Evolutionary conservation across 257 asterid genomes (phyloP), one percentile per base, ranked within the genome.

Genomic region (Solanum phureja): DNA sequence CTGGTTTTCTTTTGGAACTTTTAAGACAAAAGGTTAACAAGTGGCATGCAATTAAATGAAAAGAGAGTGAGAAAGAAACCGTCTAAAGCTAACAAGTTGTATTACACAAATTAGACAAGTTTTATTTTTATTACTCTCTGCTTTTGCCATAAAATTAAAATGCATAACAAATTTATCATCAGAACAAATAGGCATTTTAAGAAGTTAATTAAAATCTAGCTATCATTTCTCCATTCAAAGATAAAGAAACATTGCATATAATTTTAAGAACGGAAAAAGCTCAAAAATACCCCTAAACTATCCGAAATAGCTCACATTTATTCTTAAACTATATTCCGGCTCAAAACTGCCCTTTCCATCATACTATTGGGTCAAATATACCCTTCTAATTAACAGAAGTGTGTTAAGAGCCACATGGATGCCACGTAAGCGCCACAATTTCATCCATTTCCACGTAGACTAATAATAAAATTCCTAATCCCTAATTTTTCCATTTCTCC

Each of bases 41-140:
- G 95, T 95, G 95, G 91, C 94, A 71, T 11, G 89, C 96, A 94
- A 83, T n/a, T n/a, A n/a, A 11, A 60, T 23, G 4, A 23, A 23
- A 0, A 40, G 49, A 73, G 5, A 21, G 23, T 4, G 71, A n/a
- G 23, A 3, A 11, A 64, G 3, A 64, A 60, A 60, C 14, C 14
- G 7, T 9, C 31, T 62, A 62, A 62, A 62, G 71, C 16, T 23
- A 62, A 5, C 31, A 62, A 62, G 16, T 62, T 62, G 71, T 62
- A n/a, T 62, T 62, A 4, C 31, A 62, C 31, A 62, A 62, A 23
- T 62, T 62, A 3, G 11, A 58, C 64, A 58, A 19, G 5, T 21
- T 58, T 58, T 58, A 58, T 21, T 58, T 58, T 62, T 62, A n/a
- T 62, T 62, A 24, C 71, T 62, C 71, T 62, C 33, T n/a, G 7